Conservation (phyloP, 192 early-diverging fungal genomes). For the Linnemannia exigua region DNA sequence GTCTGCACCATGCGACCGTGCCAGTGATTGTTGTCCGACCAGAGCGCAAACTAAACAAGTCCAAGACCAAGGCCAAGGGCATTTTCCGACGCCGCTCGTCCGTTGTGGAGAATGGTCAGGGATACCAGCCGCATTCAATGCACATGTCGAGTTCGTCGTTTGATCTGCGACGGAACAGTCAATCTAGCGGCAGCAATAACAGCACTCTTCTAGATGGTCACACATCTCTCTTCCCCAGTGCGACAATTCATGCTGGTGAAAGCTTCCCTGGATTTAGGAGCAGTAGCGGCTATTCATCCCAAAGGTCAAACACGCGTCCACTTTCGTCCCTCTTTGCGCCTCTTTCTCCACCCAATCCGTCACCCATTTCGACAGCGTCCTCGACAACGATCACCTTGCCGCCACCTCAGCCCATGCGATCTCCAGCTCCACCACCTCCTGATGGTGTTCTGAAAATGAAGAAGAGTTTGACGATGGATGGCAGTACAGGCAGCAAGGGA, state of each 20-base stretch:
- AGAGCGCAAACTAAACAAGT: conserved; percentile 56
- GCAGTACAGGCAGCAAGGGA: conserved; percentile 22
- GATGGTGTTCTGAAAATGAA: conserved; percentile 52
- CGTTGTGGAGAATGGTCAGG: not conserved
- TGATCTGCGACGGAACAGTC: conserved; percentile 23
- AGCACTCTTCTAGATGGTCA: not conserved
- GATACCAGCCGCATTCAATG: conserved; percentile 32
- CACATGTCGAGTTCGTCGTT: conserved; percentile 29
- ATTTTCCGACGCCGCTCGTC: conserved; percentile 48
- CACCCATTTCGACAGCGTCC: not conserved
- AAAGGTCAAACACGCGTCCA: conserved; percentile 6
- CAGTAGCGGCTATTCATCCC: not conserved
- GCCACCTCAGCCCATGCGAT: not conserved
- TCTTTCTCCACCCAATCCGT: not conserved
- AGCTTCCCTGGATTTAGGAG: conserved; percentile 21
- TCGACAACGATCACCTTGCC: conserved; percentile 9
- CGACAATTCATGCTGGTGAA: conserved; percentile 34
- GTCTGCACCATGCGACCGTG: conserved; percentile 74
- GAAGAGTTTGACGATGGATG: conserved; percentile 52
- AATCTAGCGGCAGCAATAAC: not conserved
- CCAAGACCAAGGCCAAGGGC: conserved; percentile 52
- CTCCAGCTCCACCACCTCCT: conserved; percentile 35
- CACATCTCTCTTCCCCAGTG: conserved; percentile 21
- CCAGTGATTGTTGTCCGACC: conserved; percentile 80
- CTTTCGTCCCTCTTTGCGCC: conserved; percentile 33